Evolutionary conservation across 441 rosid genomes (phyloP), one percentile per base, ranked within the genome.

Genomic region (Geranium incanum): DNA sequence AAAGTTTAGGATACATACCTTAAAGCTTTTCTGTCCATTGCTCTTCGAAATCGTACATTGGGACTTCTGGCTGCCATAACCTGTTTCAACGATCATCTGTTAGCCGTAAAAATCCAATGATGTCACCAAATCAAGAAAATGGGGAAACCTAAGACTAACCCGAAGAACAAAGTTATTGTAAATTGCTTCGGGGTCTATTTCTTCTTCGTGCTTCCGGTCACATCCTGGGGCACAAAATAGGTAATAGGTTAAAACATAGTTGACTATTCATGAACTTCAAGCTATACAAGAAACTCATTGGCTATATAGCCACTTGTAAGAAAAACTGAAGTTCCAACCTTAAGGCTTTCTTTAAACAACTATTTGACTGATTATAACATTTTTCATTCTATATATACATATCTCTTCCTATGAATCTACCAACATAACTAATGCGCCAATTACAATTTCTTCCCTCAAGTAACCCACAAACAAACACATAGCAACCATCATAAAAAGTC

Each of bases 41-140:
- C 86, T 79, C 76, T 89, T n/a, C 85, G 80, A 68, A 88, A 88
- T 57, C 88, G 83, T 38, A 92, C 79, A 70, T 80, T 90, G 69
- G 99, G 99, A 82, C 99, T 95, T 73, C 98, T 89, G 6, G 99
- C 98, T 41, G 98, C 96, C 99, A 95, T 90, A 4, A 95, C 97
- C 98, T 93, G 76, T 73, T 72, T 72, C 75, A 78, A 28, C 33
- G 4, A 74, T 65, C 59, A 66, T 64, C 72, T 52, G 60, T 52
- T 59, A 6, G 52, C 38, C 37, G 55, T 70, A 12, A 37, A 72
- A n/a, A 41, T 66, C 63, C 64, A 38, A 0, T 12, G 16, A 28
- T 52, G 12, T 69, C 68, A 18, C 59, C 71, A 73, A 33, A 28
- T 5, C 0, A 33, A 4, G 19, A 33, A 66, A 71, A 45, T 13